Evolutionary conservation across 2,329 filamentous ascomycete species (phyloP).

Genomic region (Nigrograna mackinnonii): DNA sequence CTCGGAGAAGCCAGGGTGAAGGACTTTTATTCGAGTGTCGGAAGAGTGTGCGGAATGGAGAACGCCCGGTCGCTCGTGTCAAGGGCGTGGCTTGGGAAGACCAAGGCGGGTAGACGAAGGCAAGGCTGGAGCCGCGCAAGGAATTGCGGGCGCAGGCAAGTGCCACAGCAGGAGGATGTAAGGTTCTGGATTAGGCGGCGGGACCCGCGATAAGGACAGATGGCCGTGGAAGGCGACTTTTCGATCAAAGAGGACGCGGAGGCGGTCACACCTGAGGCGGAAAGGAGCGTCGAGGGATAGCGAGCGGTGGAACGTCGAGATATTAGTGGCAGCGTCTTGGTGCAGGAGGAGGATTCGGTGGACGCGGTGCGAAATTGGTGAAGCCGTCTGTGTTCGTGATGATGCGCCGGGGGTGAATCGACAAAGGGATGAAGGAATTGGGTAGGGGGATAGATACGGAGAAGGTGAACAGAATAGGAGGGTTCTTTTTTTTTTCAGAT

Average conservation of each 20-base stretch:
- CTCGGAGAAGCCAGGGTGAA: conserved; percentile 44
- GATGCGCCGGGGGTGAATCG: no score
- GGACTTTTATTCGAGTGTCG: conserved; percentile 19
- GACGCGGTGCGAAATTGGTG: no score
- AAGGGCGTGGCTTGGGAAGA: conserved; percentile 25
- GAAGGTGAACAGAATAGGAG: neutral
- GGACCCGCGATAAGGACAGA: conserved; percentile 20
- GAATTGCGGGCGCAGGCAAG: conserved; percentile 1
- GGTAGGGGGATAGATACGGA: no score
- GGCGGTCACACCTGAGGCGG: conserved; percentile 18
- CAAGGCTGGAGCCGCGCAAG: conserved; percentile 16
- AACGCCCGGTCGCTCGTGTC: conserved; percentile 13
- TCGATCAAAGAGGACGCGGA: conserved; percentile 16
- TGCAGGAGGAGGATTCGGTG: no score
- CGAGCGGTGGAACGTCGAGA: conserved; percentile 7
- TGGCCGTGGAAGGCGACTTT: conserved; percentile 23
- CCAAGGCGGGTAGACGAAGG: conserved; percentile 14
- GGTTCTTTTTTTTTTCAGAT: neutral
- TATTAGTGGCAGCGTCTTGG: no score
- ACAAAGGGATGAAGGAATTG: no score
- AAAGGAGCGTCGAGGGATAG: conserved; percentile 2
- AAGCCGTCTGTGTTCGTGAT: no score
- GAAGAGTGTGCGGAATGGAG: conserved; percentile 27
- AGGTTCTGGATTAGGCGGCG: conserved; percentile 6
- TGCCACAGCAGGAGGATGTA: conserved; percentile 16